Conservation (phyloP, 257 asterid genomes). For the Capsicum rhomboideum region DNA sequence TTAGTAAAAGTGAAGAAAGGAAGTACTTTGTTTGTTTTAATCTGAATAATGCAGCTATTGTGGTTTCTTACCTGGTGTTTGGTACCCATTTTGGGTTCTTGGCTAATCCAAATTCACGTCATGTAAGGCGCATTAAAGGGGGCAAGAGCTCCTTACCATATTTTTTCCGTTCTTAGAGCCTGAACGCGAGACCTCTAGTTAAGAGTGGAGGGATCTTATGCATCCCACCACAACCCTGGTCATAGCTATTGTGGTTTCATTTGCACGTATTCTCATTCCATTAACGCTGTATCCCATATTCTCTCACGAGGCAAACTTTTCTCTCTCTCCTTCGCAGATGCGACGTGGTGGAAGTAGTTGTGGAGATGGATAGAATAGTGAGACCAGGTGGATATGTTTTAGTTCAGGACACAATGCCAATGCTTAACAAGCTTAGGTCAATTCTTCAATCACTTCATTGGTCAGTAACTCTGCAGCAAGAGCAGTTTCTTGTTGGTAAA, state of each 20-base stretch:
- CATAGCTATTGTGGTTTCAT: background rate
- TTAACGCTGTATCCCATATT: background rate
- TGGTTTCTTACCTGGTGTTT: background rate
- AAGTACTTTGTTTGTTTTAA: background rate
- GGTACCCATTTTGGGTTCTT: background rate
- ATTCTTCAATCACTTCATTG: constrained; percentile 52
- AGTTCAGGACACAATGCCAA: constrained; percentile 47
- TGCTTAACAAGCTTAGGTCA: constrained; percentile 28
- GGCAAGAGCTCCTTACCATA: background rate
- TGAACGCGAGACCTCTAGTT: background rate
- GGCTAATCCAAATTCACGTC: background rate
- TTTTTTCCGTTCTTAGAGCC: background rate
- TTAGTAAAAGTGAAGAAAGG: too few species aligned
- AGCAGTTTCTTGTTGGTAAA: constrained; percentile 60
- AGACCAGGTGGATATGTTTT: constrained; percentile 61
- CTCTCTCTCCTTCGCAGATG: constrained; percentile 26
- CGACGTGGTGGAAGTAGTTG: constrained; percentile 45
- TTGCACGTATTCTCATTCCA: background rate
- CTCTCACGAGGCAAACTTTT: background rate
- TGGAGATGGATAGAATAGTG: constrained; percentile 62
- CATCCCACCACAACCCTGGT: background rate
- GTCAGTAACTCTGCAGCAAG: constrained; percentile 44
- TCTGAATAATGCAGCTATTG: background rate
- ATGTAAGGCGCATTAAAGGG: background rate
- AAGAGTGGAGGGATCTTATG: background rate